phyloP scores from a whole-genome alignment of 148 eudicot genomes.

The Camellia lanceoleosa region DNA sequence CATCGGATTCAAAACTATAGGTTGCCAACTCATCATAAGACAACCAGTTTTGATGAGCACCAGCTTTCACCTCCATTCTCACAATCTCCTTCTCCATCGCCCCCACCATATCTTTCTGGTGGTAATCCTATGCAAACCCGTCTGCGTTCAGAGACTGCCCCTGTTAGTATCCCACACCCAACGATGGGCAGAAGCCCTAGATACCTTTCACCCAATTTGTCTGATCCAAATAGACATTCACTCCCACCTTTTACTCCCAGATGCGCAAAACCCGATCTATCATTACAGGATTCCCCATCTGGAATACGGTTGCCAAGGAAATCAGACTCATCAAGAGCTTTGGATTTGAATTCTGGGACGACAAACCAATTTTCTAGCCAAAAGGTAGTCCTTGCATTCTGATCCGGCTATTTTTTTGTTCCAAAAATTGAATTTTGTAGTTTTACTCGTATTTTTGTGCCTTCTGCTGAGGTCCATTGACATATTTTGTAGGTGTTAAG shows the following conservation, averaged over 20 bases:
- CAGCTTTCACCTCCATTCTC: constrained; percentile 92
- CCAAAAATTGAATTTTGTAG: background rate
- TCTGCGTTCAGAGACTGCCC: constrained; percentile 66
- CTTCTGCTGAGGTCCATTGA: constrained; percentile 19
- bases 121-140: constrained; percentile 54
- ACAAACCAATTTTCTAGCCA: constrained; percentile 45
- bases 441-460: constrained; percentile 4
- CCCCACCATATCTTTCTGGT: constrained; percentile 52
- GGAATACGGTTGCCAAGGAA: constrained; percentile 63
- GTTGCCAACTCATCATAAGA: constrained; percentile 38
- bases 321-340: constrained; percentile 49
- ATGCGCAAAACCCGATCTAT: constrained; percentile 49
- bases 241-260: constrained; percentile 87
- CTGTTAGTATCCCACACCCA: constrained; percentile 82
- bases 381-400: constrained; percentile 47
- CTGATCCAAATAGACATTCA: constrained; percentile 71
- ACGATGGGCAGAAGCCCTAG: constrained; percentile 69
- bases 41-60: constrained; percentile 56
- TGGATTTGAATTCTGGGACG: constrained; percentile 48
- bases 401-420: background rate
- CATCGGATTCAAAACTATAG: constrained; percentile 54
- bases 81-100: constrained; percentile 76
- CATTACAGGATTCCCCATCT: constrained; percentile 72
- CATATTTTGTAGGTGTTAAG: constrained; percentile 50
- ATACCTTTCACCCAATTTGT: constrained; percentile 82